A percentile compares a stretch with the other conserved stretches of the same genome.
Conservation (phyloP, 1,139 yeast genomes). For the Candida neerlandica region DNA sequence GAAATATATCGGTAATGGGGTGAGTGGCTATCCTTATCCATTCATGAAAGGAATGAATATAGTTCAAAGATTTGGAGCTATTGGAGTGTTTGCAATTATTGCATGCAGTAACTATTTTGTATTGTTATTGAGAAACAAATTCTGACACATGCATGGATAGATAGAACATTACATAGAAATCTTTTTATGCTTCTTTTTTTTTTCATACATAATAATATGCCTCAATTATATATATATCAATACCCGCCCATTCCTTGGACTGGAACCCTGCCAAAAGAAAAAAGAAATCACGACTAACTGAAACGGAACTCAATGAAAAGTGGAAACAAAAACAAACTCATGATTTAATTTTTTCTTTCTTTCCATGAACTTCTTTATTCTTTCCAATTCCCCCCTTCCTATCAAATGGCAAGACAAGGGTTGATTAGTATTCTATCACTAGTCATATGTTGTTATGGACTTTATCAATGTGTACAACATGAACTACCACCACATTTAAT, state of each 20-base stretch:
- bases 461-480: constrained; percentile 11
- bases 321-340: too few relatives aligned
- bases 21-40: constrained; percentile 24
- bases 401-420: constrained; percentile 11
- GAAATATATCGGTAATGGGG: constrained; percentile 13
- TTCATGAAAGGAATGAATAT: constrained; percentile 17
- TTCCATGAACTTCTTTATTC: too few relatives aligned
- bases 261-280: too few relatives aligned
- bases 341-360: too few relatives aligned
- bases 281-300: too few relatives aligned
- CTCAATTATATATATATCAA: too few relatives aligned
- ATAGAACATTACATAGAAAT: neutral
- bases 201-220: too few relatives aligned
- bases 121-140: constrained; percentile 10
- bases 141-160: neutral
- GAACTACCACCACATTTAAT: constrained; percentile 42
- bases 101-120: constrained; percentile 14
- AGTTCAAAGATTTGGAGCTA: constrained; percentile 8
- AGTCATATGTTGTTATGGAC: constrained; percentile 12
- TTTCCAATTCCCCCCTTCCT: neutral
- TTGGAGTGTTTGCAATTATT: constrained; percentile 9
- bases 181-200: neutral
- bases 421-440: constrained; percentile 11
- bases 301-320: too few relatives aligned
- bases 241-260: too few relatives aligned